Evolutionary conservation across 2,329 filamentous ascomycete genomes (phyloP), one percentile per base, ranked within the genome.

Genomic region (Alternaria postmessia): DNA sequence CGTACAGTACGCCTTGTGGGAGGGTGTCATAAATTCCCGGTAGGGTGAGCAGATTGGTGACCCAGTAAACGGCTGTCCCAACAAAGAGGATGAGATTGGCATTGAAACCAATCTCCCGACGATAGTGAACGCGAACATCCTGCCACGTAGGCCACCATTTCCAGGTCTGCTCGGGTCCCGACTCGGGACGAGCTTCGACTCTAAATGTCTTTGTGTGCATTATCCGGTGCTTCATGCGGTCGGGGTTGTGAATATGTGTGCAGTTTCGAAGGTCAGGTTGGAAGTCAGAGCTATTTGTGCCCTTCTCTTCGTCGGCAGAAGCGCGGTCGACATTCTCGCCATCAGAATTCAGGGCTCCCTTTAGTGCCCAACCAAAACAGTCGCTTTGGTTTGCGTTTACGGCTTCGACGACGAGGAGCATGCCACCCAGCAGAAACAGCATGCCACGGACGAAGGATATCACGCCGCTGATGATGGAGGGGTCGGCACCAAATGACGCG

Each of bases 281-380:
- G 47, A 51, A 51, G 47, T 32, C 47, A 5, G 20, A 7, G 14
- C 22, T 51, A 14, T 16, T 22, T 4, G 20, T 38, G 6, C 20
- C 34, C 16, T 51, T 36, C 34, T 39, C 48, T 20, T 18, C 48
- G 34, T 51, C 20, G 9, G 32, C 4, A 38, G 32, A 38, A n/a
- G 32, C 9, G 39, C 43, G 8, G 9, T 34, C 28, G 20, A 26
- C 24, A 28, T 44, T 54, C 24, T 54, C 51, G 12, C 28, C 22
- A 12, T 54, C 18, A n/a, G 38, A 32, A 8, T 36, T 54, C 14
- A 54, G 11, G 26, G 18, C 28, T 34, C 44, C 51, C 39, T 54
- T 54, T 9, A 54, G n/a, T 14, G 28, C 51, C 51, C 39, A 54
- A 26, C 51, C 51, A 12, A 53, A 53, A n/a, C 51, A 53, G 16